phyloP scores from a whole-genome alignment of 805 yeast genomes.

The Starmera dryadoides region DNA sequence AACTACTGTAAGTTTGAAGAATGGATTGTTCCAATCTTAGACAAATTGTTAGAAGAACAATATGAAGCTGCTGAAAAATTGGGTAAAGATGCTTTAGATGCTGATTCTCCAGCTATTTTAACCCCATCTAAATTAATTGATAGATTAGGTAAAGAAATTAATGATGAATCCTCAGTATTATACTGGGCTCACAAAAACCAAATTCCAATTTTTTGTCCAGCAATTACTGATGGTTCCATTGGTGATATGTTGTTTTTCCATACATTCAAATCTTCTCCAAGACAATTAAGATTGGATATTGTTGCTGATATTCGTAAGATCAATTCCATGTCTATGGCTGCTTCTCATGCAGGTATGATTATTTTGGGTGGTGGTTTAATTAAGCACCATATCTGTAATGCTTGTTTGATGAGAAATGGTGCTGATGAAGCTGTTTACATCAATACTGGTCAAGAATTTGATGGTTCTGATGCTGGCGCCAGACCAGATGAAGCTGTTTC shows the following conservation, averaged over 20 bases:
- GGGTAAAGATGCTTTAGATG: constrained; percentile 52
- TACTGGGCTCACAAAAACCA: constrained; percentile 98
- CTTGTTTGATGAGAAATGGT: constrained; percentile 98
- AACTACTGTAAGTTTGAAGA: constrained; percentile 97
- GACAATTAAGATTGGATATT: constrained; percentile 82
- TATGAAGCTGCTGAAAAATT: constrained; percentile 50
- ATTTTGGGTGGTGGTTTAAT: constrained; percentile 94
- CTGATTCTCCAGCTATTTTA: constrained; percentile 63
- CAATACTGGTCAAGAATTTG: constrained; percentile 98
- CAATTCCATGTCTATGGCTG: constrained; percentile 93
- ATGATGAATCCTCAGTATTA: constrained; percentile 86
- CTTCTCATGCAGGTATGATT: constrained; percentile 91
- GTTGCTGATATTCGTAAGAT: constrained; percentile 90
- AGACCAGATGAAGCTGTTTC: constrained; percentile 98
- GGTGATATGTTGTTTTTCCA: constrained; percentile 99
- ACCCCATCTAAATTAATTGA: constrained; percentile 92
- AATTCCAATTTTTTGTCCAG: constrained; percentile 96
- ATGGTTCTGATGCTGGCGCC: constrained; percentile 99
- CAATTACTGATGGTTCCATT: constrained; percentile 94
- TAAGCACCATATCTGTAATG: constrained; percentile 96
- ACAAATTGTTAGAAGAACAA: constrained; percentile 83
- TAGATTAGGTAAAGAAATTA: constrained; percentile 90
- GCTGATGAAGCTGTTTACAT: constrained; percentile 97
- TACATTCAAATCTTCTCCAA: constrained; percentile 90
- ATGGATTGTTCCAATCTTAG: constrained; percentile 95